Evolutionary conservation across 2,329 filamentous ascomycete genomes (phyloP).

Genomic region (Sarocladium oryzae): DNA sequence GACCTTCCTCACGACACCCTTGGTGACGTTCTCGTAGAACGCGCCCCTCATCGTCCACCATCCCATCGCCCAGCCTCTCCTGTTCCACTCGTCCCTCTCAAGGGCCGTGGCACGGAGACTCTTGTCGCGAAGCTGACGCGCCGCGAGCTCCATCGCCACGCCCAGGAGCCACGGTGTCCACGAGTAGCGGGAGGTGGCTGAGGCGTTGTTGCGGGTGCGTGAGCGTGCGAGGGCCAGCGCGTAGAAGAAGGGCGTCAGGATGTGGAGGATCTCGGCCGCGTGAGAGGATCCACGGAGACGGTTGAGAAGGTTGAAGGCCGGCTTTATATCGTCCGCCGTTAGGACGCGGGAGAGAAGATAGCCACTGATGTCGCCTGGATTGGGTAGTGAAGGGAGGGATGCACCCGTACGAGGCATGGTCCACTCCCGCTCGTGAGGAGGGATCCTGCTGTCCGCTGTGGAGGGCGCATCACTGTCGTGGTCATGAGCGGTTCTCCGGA

Average conservation of each 20-base stretch:
- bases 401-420: conserved; percentile 92
- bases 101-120: conserved; percentile 77
- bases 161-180: conserved; percentile 93
- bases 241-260: conserved; percentile 81
- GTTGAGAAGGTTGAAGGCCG: conserved; percentile 80
- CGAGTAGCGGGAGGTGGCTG: neutral
- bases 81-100: conserved; percentile 83
- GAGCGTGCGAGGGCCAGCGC: conserved; percentile 71
- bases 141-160: conserved; percentile 76
- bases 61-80: conserved; percentile 80
- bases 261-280: conserved; percentile 84
- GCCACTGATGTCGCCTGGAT: conserved; percentile 71
- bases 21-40: conserved; percentile 89
- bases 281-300: conserved; percentile 67
- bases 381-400: conserved; percentile 75
- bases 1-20: conserved; percentile 64
- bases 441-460: neutral
- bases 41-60: conserved; percentile 98
- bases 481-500: neutral
- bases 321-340: conserved; percentile 94
- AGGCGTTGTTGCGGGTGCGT: conserved; percentile 57
- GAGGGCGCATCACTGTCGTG: neutral
- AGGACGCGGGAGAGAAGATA: conserved; percentile 88
- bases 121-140: conserved; percentile 72
- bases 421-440: conserved; percentile 57